Base-by-base conservation (phyloP, 768 basidiomycete species). In the Trametopsis cervina region DNA sequence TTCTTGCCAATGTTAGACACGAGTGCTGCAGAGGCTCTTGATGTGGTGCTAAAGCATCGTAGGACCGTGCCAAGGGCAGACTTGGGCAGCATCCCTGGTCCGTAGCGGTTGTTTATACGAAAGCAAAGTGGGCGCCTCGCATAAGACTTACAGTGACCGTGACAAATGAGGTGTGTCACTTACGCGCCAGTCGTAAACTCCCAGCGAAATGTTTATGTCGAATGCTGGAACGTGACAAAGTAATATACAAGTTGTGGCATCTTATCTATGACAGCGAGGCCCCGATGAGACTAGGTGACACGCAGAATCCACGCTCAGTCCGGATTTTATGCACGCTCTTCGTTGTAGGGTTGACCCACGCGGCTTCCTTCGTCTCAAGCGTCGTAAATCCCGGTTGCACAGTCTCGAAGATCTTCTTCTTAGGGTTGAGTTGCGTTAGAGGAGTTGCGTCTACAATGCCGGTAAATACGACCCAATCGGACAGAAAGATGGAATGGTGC, bases 321-420 rank as follows among this genome's bases (percentile, higher is more conserved):
- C 91, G 75, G 54, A 99, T 92, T 60, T 70, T 83, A 66, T 97
- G 90, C 6, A 83, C 77, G 44, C 69, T 77, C 62, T 86, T 85
- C 13, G 87, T 89, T 29, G 63, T 71, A 4, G 91, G 84, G 63
- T 96, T 83, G 44, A 97, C 70, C 95, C 96, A 98, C 6, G 90
- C 93, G 21, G 94, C 95, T 57, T 94, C 92, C 54, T 69, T 77
- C 13, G 79, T 79, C 46, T 93, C 86, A 4, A 98, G 74, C 4
- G 96, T 98, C 29, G 76, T 92, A 63, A 99, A 96, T 84, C 90
- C 86, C 43, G 93, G 92, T 62, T 96, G 96, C 42, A 99, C 80
- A 0, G 93, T 85, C 69, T 99, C 96, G 59, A 97, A 99, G 25
- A 98, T 89, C 71, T 98, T 99, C 74, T 96, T 98, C 71, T 98